Conservation (phyloP, 2,329 filamentous ascomycete species). For the Nannizzia gypsea region DNA sequence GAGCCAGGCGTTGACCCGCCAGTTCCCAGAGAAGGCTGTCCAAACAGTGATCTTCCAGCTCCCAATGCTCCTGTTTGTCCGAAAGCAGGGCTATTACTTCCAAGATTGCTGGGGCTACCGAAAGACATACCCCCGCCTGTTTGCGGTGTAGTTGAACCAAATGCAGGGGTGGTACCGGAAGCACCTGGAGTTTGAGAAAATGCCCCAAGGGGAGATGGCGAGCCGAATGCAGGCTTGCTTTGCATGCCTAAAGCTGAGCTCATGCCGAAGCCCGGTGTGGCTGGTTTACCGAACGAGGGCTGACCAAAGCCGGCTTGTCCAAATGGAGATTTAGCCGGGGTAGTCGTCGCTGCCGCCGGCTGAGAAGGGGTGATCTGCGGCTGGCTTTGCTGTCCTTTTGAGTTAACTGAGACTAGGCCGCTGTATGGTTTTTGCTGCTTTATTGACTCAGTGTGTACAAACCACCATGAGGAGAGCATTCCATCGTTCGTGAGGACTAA, state of each 20-base stretch:
- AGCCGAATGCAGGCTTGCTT: slow-evolving; percentile 11
- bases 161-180: slow-evolving; percentile 21
- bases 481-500: slow-evolving; percentile 85
- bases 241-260: slow-evolving; percentile 10
- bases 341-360: slow-evolving; percentile 14
- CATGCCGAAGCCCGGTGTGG: slow-evolving; percentile 16
- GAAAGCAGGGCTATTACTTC: slow-evolving; percentile 22
- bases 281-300: slow-evolving; percentile 20
- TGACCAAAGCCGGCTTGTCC: slow-evolving; percentile 17
- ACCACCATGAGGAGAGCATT: slow-evolving; percentile 75
- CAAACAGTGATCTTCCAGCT: slow-evolving; percentile 19
- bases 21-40: slow-evolving; percentile 18
- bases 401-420: slow-evolving; percentile 44
- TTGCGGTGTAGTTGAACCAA: slow-evolving; percentile 23
- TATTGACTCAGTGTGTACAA: slow-evolving; percentile 81
- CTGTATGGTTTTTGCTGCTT: slow-evolving; percentile 60
- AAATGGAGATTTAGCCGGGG: slow-evolving; percentile 11
- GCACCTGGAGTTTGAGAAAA: slow-evolving; percentile 3
- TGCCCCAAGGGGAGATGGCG: neutral
- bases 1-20: neutral
- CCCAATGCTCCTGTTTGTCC: slow-evolving; percentile 20
- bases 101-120: slow-evolving; percentile 26
- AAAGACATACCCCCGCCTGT: slow-evolving; percentile 20
- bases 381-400: slow-evolving; percentile 22
- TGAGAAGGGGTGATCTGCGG: slow-evolving; percentile 16